Percentiles rank a stretch among this genome's conserved stretches.
phyloP scores from a whole-genome alignment of 148 eudicot genomes.

The Fagopyrum homotropicum region DNA sequence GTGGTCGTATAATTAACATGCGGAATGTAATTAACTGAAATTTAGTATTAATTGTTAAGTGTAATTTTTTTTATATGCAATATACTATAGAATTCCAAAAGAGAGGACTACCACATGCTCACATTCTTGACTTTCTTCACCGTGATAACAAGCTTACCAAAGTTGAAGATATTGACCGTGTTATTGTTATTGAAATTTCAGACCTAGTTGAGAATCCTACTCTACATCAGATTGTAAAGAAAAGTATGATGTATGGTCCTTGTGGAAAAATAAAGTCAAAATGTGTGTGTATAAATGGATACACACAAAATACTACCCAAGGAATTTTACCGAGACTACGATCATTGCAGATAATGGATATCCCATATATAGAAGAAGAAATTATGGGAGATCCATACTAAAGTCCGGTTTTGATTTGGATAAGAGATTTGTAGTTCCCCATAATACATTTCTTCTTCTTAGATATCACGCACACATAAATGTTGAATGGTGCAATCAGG shows the following conservation, averaged over 20 bases:
- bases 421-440: not conserved
- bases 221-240: not conserved
- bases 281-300: not conserved
- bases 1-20: too few relatives aligned
- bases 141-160: too few relatives aligned
- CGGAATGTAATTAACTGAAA: too few relatives aligned
- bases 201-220: not conserved
- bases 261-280: not conserved
- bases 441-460: not conserved
- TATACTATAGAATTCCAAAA: too few relatives aligned
- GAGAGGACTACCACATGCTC: too few relatives aligned
- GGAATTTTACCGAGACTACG: not conserved
- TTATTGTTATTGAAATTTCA: not conserved
- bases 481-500: conserved; percentile 21
- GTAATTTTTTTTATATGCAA: too few relatives aligned
- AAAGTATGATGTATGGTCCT: not conserved
- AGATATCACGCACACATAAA: conserved; percentile 16
- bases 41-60: too few relatives aligned
- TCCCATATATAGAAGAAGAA: not conserved
- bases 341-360: not conserved
- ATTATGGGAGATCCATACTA: not conserved
- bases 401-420: not conserved
- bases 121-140: too few relatives aligned
- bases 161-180: not conserved
- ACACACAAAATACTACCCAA: conserved; percentile 12